Percentiles rank a stretch among this genome's conserved stretches.
phyloP scores from a whole-genome alignment of 2,329 filamentous ascomycete genomes.

The Rasamsonia emersonii region DNA sequence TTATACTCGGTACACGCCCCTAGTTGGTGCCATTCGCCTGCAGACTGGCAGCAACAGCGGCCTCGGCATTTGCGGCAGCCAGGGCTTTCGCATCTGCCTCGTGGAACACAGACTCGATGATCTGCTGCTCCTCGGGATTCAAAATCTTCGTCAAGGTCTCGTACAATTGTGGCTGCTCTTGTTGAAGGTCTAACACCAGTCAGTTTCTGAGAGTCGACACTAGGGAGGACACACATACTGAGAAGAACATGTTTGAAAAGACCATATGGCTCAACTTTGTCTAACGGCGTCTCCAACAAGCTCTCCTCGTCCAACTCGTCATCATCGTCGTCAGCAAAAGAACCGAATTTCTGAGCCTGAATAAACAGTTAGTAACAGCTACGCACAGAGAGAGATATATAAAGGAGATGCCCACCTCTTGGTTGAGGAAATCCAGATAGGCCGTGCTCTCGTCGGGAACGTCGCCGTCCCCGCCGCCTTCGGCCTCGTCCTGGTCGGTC shows the following conservation, averaged over 20 bases:
- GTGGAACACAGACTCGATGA: conserved; percentile 69
- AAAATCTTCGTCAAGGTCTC: conserved; percentile 69
- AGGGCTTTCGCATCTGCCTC: conserved; percentile 54
- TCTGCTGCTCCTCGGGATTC: conserved; percentile 67
- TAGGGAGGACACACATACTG: conserved; percentile 51
- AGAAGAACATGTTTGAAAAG: conserved; percentile 75
- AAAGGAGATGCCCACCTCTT: conserved; percentile 52
- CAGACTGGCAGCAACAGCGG: conserved; percentile 24
- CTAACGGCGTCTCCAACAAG: conserved; percentile 84
- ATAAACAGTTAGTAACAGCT: conserved; percentile 11
- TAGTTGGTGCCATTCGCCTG: conserved; percentile 27
- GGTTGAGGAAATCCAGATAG: conserved; percentile 91
- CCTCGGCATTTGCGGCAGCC: conserved; percentile 30
- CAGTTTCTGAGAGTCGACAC: conserved; percentile 17
- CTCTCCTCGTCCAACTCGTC: conserved; percentile 90
- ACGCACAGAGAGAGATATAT: not conserved
- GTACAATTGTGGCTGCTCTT: conserved; percentile 85
- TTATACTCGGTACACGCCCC: too few relatives aligned
- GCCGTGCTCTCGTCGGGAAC: conserved; percentile 84
- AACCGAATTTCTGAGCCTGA: conserved; percentile 74
- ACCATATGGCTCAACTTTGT: conserved; percentile 90
- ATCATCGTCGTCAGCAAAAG: conserved; percentile 63
- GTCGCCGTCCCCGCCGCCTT: conserved; percentile 52
- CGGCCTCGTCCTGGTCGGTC: conserved; percentile 56
- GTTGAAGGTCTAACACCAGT: conserved; percentile 62